A percentile compares a stretch with the other conserved stretches of the same genome.
These are phyloP conservation scores for Chamaecyparis obtusa DNA, from an alignment of 75 land plant species.

Conservation along the genomic window DNA sequence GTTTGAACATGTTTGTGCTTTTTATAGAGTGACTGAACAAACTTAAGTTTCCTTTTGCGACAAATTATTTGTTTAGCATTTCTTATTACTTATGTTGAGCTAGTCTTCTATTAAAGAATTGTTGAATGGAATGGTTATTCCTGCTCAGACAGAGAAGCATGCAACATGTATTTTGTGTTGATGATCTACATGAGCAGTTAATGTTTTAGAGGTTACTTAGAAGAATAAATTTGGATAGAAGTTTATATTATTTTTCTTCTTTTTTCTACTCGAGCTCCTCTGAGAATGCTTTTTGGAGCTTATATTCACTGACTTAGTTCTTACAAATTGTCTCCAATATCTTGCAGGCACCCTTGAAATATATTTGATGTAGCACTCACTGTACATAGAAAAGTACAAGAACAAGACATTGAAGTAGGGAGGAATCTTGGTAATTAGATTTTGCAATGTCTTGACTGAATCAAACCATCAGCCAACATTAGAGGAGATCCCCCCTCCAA, in stretches of 20 bases:
- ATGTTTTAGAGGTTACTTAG: neutral
- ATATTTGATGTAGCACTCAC: conserved; percentile 76
- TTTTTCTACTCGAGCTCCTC: neutral
- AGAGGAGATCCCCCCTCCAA: conserved; percentile 32
- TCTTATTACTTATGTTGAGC: neutral
- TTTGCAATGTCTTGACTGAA: conserved; percentile 72
- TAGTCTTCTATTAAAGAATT: neutral
- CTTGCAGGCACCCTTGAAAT: conserved; percentile 70
- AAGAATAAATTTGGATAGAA: neutral
- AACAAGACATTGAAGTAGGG: conserved; percentile 82
- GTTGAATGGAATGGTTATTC: neutral
- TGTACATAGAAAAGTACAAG: conserved; percentile 72
- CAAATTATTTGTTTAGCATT: neutral
- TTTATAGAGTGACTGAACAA: neutral
- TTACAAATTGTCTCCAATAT: neutral
- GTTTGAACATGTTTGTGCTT: neutral
- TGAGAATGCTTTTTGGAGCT: neutral
- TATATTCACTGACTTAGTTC: neutral
- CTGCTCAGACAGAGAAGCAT: neutral
- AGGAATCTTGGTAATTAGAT: conserved; percentile 76
- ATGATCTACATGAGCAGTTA: neutral
- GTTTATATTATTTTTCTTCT: neutral
- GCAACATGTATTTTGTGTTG: neutral
- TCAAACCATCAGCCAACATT: conserved; percentile 89
- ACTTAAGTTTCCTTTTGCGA: neutral